Evolutionary conservation across 306 rosid species (phyloP).

Genomic region (peach (Prunus persica)): DNA sequence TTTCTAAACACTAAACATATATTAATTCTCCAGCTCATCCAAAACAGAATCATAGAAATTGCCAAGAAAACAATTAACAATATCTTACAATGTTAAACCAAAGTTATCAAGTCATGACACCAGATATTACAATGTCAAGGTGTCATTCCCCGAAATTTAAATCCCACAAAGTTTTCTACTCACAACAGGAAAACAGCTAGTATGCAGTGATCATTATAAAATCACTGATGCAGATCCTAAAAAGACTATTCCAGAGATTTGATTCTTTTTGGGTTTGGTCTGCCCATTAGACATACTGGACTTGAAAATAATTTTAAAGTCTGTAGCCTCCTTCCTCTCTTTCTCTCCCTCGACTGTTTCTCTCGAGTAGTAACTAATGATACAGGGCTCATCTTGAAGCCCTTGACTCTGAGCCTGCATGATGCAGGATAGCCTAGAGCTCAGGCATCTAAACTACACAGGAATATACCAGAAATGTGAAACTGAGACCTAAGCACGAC

Average conservation of each 20-base stretch:
- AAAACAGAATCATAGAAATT: not conserved
- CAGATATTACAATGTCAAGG: not conserved
- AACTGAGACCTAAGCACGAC: not conserved
- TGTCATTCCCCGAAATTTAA: not conserved
- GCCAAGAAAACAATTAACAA: not conserved
- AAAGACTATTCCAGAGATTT: not conserved
- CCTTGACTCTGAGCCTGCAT: not conserved
- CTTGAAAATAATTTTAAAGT: not conserved
- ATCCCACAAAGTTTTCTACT: not conserved
- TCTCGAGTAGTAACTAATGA: not conserved
- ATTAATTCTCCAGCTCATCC: not conserved
- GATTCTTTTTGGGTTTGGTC: not conserved
- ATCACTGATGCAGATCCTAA: not conserved
- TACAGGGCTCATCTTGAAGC: not conserved
- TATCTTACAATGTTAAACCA: not conserved
- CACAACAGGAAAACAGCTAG: not conserved
- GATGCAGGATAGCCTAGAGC: not conserved
- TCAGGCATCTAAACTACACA: not conserved
- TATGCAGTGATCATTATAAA: not conserved
- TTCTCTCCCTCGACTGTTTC: not conserved
- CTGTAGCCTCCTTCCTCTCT: not conserved
- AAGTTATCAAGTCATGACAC: not conserved
- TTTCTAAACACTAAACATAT: not conserved
- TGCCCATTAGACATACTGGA: not conserved
- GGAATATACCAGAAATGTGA: not conserved